A percentile compares a stretch with the other conserved stretches of the same genome.
Conservation (phyloP, 2,329 filamentous ascomycete species). For the Rugonectria rugulosa region DNA sequence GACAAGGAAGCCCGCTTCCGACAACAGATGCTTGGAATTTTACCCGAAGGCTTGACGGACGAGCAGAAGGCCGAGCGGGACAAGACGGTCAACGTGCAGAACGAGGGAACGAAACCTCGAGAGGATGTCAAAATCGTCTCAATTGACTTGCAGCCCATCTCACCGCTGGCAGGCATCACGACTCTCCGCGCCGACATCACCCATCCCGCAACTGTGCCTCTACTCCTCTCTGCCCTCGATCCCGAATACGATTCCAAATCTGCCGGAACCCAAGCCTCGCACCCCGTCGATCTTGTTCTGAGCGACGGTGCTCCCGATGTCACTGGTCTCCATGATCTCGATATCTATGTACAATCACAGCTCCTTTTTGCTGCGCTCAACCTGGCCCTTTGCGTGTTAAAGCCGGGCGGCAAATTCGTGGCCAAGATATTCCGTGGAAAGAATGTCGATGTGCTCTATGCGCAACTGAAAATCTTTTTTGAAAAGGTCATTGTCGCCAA, state of each 20-base stretch:
- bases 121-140: conserved; percentile 91
- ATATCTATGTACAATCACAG: conserved; percentile 98
- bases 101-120: conserved; percentile 53
- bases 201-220: conserved; percentile 91
- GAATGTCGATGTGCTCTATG: conserved; percentile 95
- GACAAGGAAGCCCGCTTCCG: conserved; percentile 76
- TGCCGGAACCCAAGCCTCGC: conserved; percentile 62
- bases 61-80: conserved; percentile 29
- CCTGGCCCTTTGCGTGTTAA: conserved; percentile 89
- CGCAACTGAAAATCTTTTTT: conserved; percentile 92
- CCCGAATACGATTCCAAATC: conserved; percentile 64
- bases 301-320: conserved; percentile 97
- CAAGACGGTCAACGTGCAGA: conserved; percentile 25
- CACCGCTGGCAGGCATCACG: conserved; percentile 88
- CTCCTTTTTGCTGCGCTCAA: conserved; percentile 94
- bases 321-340: conserved; percentile 93
- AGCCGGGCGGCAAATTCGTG: conserved; percentile 93
- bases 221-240: conserved; percentile 86
- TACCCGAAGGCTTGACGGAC: conserved; percentile 44
- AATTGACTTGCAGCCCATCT: conserved; percentile 96
- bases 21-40: conserved; percentile 65
- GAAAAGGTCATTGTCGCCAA: conserved; percentile 87
- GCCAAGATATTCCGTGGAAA: conserved; percentile 96
- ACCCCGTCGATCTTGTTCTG: conserved; percentile 90
- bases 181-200: conserved; percentile 96